Conservation (phyloP, 2,329 filamentous ascomycete genomes). For the Colletotrichum tamarilloi region DNA sequence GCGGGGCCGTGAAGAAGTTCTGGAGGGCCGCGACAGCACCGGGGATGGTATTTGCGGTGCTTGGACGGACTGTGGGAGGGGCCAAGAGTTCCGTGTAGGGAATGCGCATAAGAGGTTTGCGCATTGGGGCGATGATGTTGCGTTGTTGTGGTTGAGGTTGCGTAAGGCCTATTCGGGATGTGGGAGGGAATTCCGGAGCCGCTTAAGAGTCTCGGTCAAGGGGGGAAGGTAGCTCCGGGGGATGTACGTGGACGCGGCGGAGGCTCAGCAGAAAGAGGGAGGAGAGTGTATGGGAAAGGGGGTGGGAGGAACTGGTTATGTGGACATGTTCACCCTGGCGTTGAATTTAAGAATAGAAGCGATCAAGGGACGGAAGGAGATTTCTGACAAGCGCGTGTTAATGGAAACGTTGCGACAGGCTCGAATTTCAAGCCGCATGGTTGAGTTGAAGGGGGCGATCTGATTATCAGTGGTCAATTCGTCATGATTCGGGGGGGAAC, state of each 20-base stretch:
- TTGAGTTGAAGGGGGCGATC: slow-evolving; percentile 18
- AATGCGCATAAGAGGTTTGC: slow-evolving; percentile 83
- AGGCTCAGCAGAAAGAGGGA: slow-evolving; percentile 19
- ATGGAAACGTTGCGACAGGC: slow-evolving; percentile 19
- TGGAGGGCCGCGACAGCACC: slow-evolving; percentile 83
- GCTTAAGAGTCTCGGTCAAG: not conserved
- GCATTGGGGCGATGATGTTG: slow-evolving; percentile 56
- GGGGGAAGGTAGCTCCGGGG: slow-evolving; percentile 13
- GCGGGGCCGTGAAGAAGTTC: slow-evolving; percentile 76
- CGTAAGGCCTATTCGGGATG: slow-evolving; percentile 28
- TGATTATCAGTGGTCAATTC: slow-evolving; percentile 19
- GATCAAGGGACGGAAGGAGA: slow-evolving; percentile 12
- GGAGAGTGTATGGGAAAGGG: not conserved
- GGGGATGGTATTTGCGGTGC: slow-evolving; percentile 73
- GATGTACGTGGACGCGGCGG: slow-evolving; percentile 10
- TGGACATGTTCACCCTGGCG: slow-evolving; percentile 8
- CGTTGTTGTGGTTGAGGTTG: slow-evolving; percentile 3
- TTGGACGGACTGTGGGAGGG: slow-evolving; percentile 78
- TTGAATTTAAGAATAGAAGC: slow-evolving; percentile 17
- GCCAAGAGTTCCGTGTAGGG: slow-evolving; percentile 89
- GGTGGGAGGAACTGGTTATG: not conserved
- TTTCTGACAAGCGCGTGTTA: slow-evolving; percentile 25
- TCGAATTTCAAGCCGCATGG: slow-evolving; percentile 12
- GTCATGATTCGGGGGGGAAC: slow-evolving; percentile 26
- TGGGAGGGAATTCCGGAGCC: slow-evolving; percentile 19